Evolutionary conservation across 345 rosid species (phyloP), one percentile per base, ranked within the genome.

Genomic region (Erysimum cheiranthoides): DNA sequence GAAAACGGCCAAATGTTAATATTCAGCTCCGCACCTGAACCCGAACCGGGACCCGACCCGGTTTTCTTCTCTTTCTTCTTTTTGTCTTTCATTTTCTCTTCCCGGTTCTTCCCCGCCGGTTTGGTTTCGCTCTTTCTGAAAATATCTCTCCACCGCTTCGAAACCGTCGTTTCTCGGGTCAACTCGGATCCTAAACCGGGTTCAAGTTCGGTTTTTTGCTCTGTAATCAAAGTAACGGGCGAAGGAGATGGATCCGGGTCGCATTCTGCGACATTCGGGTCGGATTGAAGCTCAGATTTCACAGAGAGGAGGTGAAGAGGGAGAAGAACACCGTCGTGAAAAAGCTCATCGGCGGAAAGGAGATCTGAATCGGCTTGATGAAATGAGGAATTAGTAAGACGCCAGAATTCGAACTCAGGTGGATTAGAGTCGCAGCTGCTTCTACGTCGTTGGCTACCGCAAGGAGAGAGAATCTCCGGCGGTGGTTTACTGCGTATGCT

Each of bases 1-100:
- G 94, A 86, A 77, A 91, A 91, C 11, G 93, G 94, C 97, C 97
- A 91, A 27, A 91, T 78, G 79, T 91, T 84, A 56, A 91, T 91
- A 28, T 89, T 91, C 30, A 89, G 77, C 85, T 86, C 92, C 2
- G 94, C 82, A 74, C 66, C 75, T 1, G 80, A 40, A 3, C 73
- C 78, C 8, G 78, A 57, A 61, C 62, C 77, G 3, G 74, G 34
- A 65, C 70, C 78, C 49, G 74, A 61, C 52, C 53, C 61, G 66
- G 47, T 68, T 69, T 73, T 83, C 75, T 80, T 83, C 66, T 83
- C 81, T 45, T 72, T 43, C 21, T 72, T 78, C 46, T 79, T 82
- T 0, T 57, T 75, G 12, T 53, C 42, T 43, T 75, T 32, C 69
- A 79, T 80, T 65, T 79, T 84, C 52, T 82, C 86, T n/a, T 76